Evolutionary conservation across 257 asterid genomes (phyloP), one percentile per base, ranked within the genome.

Genomic region (Knoxia roxburghii): DNA sequence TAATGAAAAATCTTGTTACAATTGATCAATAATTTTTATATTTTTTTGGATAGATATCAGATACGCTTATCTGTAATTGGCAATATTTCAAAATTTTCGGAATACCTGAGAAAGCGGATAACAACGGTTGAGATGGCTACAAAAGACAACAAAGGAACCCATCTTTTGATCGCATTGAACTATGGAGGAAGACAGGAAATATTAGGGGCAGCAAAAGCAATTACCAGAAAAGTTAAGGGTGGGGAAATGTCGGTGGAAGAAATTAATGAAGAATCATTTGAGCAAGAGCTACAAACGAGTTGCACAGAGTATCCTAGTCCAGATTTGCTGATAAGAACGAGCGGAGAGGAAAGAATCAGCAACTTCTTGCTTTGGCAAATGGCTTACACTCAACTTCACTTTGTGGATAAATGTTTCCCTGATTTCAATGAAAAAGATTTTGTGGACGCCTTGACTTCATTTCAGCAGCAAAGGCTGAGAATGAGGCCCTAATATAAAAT

Each of bases 311-410:
- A 45, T 4, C 67, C 72, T 5, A 32, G 21, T 10, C 76, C 66
- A 1, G 71, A 72, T 33, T 72, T 72, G 4, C 50, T 72, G 0
- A 45, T 45, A 41, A 64, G 76, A 26, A 55, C 66, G 3, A 49
- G 66, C 2, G 76, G 67, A 2, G 60, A 72, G 24, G 29, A 64
- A 32, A 55, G 76, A 45, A 0, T 64, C 8, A 55, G 71, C 56
- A 55, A 64, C 37, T 72, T 63, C 26, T 12, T 72, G 76, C 61
- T 72, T 37, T 72, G 76, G 76, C 71, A 72, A 39, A 21, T 58
- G 7, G 71, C 71, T 45, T 55, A 72, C 21, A 12, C 71, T 9
- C 71, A 72, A 20, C 21, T 66, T 27, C 52, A 37, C 15, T 57
- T 72, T 23, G 50, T 32, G 2, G 55, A 72, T 2, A 66, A 35